These are phyloP conservation scores for Aquilaria yunnanensis DNA, from an alignment of 345 rosid genomes.

Conservation along the genomic window DNA sequence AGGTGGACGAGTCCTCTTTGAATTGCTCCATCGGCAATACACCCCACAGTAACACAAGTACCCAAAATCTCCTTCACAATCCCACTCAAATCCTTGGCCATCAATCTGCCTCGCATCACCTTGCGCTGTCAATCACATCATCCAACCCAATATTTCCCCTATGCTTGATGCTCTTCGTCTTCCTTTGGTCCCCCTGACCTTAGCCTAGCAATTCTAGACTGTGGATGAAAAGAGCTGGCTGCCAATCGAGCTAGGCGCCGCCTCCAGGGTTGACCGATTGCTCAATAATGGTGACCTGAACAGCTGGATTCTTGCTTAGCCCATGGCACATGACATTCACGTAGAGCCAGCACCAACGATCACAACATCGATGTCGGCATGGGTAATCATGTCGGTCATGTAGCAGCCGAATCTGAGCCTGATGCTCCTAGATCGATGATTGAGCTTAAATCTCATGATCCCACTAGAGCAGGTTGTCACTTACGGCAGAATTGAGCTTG, in stretches of 20 bases:
- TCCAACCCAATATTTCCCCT: no score
- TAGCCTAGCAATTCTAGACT: no score
- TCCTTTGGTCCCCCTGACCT: no score
- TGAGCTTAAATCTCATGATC: slow-evolving; percentile 6
- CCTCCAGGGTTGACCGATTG: slow-evolving; percentile 89
- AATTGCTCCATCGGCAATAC: no score
- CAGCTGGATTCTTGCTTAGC: slow-evolving; percentile 63
- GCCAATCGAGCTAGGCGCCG: slow-evolving; percentile 61
- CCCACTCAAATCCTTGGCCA: no score
- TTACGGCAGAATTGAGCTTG: slow-evolving; percentile 29
- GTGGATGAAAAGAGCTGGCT: slow-evolving; percentile 60
- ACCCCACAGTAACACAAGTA: no score
- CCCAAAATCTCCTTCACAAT: no score
- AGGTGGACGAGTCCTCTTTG: no score
- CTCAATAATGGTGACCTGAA: slow-evolving; percentile 56
- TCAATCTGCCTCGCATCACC: no score
- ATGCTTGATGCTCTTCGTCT: no score
- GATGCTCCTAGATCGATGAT: slow-evolving; percentile 22
- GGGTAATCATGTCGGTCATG: slow-evolving; percentile 68
- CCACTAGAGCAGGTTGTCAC: slow-evolving; percentile 16
- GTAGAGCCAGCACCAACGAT: slow-evolving; percentile 75
- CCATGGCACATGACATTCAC: slow-evolving; percentile 63
- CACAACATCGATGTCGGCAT: slow-evolving; percentile 68
- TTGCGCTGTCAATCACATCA: no score
- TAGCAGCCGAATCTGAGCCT: slow-evolving; percentile 45